phyloP scores from a whole-genome alignment of 495 filamentous ascomycete genomes.

The Neurospora sp. region DNA sequence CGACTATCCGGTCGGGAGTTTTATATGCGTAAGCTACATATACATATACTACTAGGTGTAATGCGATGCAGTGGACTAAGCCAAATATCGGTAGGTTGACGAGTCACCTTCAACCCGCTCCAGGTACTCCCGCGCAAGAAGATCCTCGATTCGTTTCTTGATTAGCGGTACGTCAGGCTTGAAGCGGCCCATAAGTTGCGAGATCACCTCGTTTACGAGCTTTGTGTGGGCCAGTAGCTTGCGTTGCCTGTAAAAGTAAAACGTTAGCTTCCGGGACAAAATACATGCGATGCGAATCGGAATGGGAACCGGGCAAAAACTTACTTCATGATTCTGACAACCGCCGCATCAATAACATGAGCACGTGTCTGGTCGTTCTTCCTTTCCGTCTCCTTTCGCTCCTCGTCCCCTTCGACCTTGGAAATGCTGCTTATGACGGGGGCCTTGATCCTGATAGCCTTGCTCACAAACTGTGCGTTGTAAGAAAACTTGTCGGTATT shows the following conservation, averaged over 20 bases:
- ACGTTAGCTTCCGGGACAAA: conserved; percentile 2
- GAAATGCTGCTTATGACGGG: conserved; percentile 62
- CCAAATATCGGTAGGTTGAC: conserved; percentile 71
- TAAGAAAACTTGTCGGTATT: conserved; percentile 72
- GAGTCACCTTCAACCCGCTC: conserved; percentile 67
- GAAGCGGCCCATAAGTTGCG: conserved; percentile 69
- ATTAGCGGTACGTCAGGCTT: conserved; percentile 83
- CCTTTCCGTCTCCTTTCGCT: conserved; percentile 78
- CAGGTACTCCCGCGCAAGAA: conserved; percentile 91
- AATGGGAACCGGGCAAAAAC: conserved; percentile 18
- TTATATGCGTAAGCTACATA: not conserved
- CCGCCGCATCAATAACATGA: conserved; percentile 73
- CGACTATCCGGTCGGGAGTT: not conserved
- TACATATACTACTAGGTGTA: not conserved
- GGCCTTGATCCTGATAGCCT: conserved; percentile 71
- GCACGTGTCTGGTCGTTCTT: conserved; percentile 73
- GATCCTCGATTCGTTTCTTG: conserved; percentile 85
- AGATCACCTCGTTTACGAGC: conserved; percentile 76
- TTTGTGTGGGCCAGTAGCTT: conserved; percentile 73
- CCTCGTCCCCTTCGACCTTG: conserved; percentile 75
- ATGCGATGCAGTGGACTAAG: conserved; percentile 9
- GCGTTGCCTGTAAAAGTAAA: conserved; percentile 57
- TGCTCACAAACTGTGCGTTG: conserved; percentile 75
- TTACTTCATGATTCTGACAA: conserved; percentile 96
- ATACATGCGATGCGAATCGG: not conserved